Base-by-base conservation (phyloP, 108 stramenopile species). In the Conticribra guillardii region DNA sequence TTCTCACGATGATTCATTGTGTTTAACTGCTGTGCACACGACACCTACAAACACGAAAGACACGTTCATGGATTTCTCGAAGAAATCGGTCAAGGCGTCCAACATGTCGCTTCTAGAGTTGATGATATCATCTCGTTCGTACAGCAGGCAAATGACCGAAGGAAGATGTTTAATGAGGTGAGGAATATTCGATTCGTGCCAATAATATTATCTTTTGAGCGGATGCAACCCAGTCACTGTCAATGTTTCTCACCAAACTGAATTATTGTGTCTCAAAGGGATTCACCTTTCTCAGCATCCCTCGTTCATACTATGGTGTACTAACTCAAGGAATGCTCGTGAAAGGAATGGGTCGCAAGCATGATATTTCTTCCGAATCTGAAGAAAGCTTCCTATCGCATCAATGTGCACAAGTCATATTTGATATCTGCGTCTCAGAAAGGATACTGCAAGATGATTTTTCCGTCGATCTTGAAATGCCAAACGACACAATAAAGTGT, bases 81-180 rank as follows among this genome's bases (percentile, higher is more conserved):
- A 44, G 89, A 96, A 52, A 76, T 96, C 32, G 95, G 95, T 34
- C 92, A 96, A 63, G 95, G 95, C 22, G 78, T 94, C 17, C 95
- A 94, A 68, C 95, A 96, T 70, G 60, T 96, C 54, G 95, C 95
- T 29, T 87, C 85, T 31, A 72, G 95, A 51, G 93, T 96, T 1
- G 86, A 80, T 18, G 79, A 94, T 64, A 82, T 96, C 46, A 70
- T 89, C 2, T 74, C 73, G 14, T 92, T 96, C 73, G 89, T 94
- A 18, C 87, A 90, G 57, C 73, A 75, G 31, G 93, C 86, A 9
- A 96, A 96, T 65, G 84, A 91, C 33, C 60, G 63, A 41, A 81
- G 93, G 33, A 74, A 83, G 52, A 71, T 87, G 19, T 88, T 87
- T 52, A 86, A 86, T 30, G 93, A 94, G 74, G 85, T 84, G 28